phyloP scores from a whole-genome alignment of 371 early-diverging fungal species.

The Apophysomyces ossiformis region DNA sequence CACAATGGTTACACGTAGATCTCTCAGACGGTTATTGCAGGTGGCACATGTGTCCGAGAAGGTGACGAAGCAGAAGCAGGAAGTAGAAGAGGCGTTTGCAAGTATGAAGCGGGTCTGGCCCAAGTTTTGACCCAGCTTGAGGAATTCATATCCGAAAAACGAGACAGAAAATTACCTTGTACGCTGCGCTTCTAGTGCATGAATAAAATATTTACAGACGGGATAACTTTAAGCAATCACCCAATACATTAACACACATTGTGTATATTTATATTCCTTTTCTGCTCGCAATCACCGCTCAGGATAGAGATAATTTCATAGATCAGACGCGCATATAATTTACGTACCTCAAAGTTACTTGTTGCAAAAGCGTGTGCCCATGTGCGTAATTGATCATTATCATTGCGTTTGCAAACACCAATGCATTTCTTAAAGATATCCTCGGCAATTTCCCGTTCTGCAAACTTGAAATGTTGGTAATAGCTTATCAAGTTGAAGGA shows the following conservation, averaged over 20 bases:
- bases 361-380: conserved; percentile 1
- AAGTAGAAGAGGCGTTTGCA: background rate
- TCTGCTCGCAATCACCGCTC: too few relatives aligned
- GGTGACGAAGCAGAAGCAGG: background rate
- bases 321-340: conserved; percentile 3
- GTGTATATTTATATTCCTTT: too few relatives aligned
- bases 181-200: conserved; percentile 6
- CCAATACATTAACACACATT: too few relatives aligned
- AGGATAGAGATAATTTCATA: conserved; percentile 5
- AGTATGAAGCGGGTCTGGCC: background rate
- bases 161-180: conserved; percentile 1
- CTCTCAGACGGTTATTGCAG: conserved; percentile 4
- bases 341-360: conserved; percentile 6
- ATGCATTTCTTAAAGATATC: conserved; percentile 3
- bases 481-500: conserved; percentile 1
- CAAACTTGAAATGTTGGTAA: conserved; percentile 2
- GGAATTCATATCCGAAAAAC: background rate
- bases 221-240: too few relatives aligned
- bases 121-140: conserved; percentile 7
- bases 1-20: conserved; percentile 8
- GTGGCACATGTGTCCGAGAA: conserved; percentile 11
- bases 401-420: background rate
- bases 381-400: conserved; percentile 4
- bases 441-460: background rate
- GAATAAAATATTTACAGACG: too few relatives aligned